Evolutionary conservation across 1,139 yeast species (phyloP).

Genomic region (Hansenula lynferdii): DNA sequence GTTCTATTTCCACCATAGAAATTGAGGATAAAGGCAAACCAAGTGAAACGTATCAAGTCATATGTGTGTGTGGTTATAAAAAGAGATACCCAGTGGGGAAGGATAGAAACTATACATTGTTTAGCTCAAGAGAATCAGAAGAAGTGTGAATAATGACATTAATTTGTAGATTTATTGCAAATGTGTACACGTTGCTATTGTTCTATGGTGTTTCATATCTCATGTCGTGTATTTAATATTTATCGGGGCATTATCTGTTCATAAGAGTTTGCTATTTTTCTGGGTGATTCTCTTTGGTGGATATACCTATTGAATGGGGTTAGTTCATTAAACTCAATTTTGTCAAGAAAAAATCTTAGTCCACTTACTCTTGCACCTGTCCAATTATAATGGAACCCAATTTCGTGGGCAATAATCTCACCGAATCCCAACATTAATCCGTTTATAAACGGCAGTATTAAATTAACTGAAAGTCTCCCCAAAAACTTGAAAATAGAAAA

Average conservation of each 20-base stretch:
- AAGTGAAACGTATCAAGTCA: conserved; percentile 26
- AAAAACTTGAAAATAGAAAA: conserved; percentile 6
- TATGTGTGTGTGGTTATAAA: conserved; percentile 32
- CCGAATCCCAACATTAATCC: conserved; percentile 98
- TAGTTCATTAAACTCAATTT: too few relatives aligned
- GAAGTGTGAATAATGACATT: background rate
- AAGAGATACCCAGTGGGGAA: conserved; percentile 37
- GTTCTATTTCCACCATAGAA: conserved; percentile 33
- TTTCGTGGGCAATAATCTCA: conserved; percentile 89
- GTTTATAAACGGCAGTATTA: conserved; percentile 82
- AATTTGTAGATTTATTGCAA: too few relatives aligned
- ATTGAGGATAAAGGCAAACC: conserved; percentile 21
- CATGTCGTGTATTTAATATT: too few relatives aligned
- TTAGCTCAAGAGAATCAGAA: conserved; percentile 16
- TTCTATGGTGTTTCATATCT: too few relatives aligned
- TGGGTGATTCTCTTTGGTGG: conserved; percentile 30
- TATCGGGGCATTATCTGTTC: too few relatives aligned
- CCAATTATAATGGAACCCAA: conserved; percentile 81
- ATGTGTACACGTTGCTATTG: too few relatives aligned
- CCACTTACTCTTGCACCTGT: conserved; percentile 61
- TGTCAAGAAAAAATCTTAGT: background rate
- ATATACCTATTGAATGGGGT: conserved; percentile 12
- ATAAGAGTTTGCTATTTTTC: background rate
- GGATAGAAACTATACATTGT: conserved; percentile 27
- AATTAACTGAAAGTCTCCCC: conserved; percentile 54